These are phyloP conservation scores for Aplosporella prunicola DNA, from an alignment of 2,329 filamentous ascomycete genomes.

Conservation along the genomic window DNA sequence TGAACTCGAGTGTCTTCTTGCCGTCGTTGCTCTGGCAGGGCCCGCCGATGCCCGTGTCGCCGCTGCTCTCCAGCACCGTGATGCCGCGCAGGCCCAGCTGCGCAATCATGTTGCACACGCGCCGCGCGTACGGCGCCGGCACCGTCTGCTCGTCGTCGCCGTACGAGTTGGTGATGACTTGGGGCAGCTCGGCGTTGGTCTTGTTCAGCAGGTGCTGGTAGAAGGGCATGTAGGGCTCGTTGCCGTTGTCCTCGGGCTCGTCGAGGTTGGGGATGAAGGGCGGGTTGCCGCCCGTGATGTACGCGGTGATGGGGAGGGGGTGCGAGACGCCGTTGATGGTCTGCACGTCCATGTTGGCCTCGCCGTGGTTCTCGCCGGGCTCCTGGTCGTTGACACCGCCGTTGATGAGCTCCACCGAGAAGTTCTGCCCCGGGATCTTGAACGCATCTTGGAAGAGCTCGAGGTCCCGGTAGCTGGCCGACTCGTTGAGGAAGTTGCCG, in stretches of 20 bases:
- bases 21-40: constrained; percentile 2
- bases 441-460: constrained; percentile 29
- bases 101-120: constrained; percentile 11
- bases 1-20: constrained; percentile 15
- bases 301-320: constrained; percentile 47
- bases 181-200: constrained; percentile 34
- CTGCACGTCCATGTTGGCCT: constrained; percentile 59
- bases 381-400: constrained; percentile 19
- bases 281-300: constrained; percentile 50
- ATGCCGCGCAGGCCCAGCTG: constrained; percentile 42
- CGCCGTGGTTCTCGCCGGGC: constrained; percentile 25
- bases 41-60: constrained; percentile 36
- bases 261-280: constrained; percentile 39
- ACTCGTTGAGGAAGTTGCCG: constrained; percentile 43
- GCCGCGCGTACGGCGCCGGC: constrained; percentile 44
- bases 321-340: constrained; percentile 48
- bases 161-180: constrained; percentile 49
- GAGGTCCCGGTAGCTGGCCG: constrained; percentile 39
- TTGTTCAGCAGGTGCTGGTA: constrained; percentile 49
- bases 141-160: constrained; percentile 46
- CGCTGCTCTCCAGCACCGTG: constrained; percentile 39
- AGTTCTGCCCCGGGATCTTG: constrained; percentile 38
- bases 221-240: constrained; percentile 48
- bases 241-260: constrained; percentile 17
- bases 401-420: constrained; percentile 27